Evolutionary conservation across 2,329 filamentous ascomycete species (phyloP).

Genomic region (Septoria petroselini): DNA sequence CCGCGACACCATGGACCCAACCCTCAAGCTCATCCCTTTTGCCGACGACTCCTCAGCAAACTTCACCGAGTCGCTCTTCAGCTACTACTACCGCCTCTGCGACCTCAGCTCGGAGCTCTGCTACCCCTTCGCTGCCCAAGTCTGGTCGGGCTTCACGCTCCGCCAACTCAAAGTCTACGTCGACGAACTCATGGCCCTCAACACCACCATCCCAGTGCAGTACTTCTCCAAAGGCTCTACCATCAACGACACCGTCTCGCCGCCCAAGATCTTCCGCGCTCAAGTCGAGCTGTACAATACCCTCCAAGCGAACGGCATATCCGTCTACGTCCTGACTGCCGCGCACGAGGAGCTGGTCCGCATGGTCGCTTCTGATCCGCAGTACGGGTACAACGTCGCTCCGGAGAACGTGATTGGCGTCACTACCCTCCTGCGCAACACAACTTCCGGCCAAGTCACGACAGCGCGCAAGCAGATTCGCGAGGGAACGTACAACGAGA

Average conservation of each 20-base stretch:
- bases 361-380: slow-evolving; percentile 47
- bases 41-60: slow-evolving; percentile 37
- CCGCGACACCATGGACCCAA: slow-evolving; percentile 43
- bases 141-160: slow-evolving; percentile 46
- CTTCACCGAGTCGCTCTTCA: slow-evolving; percentile 45
- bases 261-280: slow-evolving; percentile 42
- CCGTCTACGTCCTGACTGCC: slow-evolving; percentile 46
- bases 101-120: slow-evolving; percentile 44
- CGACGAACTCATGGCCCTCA: slow-evolving; percentile 49
- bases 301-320: slow-evolving; percentile 46
- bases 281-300: slow-evolving; percentile 47
- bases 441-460: slow-evolving; percentile 36
- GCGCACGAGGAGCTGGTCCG: slow-evolving; percentile 48
- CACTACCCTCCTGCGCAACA: slow-evolving; percentile 39
- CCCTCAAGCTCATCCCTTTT: slow-evolving; percentile 45
- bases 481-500: slow-evolving; percentile 39
- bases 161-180: slow-evolving; percentile 48
- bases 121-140: slow-evolving; percentile 46
- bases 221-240: slow-evolving; percentile 40
- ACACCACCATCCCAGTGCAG: slow-evolving; percentile 39
- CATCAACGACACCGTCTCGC: slow-evolving; percentile 33
- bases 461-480: slow-evolving; percentile 44
- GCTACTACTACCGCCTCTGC: slow-evolving; percentile 48
- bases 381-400: slow-evolving; percentile 48
- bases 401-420: slow-evolving; percentile 48